Conservation (phyloP, 2,329 filamentous ascomycete genomes). For the Proliferodiscus dingleyae region DNA sequence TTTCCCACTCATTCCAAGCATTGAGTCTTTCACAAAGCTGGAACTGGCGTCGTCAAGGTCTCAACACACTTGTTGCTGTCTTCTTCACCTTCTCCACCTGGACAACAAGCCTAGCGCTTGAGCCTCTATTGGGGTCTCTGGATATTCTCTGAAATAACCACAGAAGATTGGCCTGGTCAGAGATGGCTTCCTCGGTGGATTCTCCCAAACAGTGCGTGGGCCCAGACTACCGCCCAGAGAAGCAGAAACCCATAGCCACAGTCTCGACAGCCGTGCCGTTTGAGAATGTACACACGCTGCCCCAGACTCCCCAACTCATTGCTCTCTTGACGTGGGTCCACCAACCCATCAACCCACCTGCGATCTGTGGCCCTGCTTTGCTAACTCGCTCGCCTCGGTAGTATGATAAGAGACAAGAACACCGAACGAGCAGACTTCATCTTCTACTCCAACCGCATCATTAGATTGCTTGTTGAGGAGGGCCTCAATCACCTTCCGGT, state of each 20-base stretch:
- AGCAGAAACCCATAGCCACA: conserved; percentile 79
- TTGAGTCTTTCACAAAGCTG: no score
- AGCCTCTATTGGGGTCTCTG: no score
- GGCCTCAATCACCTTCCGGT: conserved; percentile 95
- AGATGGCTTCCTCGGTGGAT: conserved; percentile 26
- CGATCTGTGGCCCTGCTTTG: not conserved
- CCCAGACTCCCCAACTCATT: conserved; percentile 94
- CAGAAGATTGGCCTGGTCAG: conserved; percentile 2
- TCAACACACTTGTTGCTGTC: no score
- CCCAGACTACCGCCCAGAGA: conserved; percentile 69
- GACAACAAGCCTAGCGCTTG: no score
- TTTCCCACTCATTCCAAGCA: no score
- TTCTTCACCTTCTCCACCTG: no score
- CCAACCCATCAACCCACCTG: conserved; percentile 1
- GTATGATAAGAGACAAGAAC: conserved; percentile 89
- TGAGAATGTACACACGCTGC: conserved; percentile 83
- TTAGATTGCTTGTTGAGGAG: conserved; percentile 92
- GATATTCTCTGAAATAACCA: not conserved
- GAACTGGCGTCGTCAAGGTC: no score
- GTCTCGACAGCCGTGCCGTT: conserved; percentile 78
- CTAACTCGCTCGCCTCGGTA: conserved; percentile 36
- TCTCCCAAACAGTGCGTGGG: conserved; percentile 64
- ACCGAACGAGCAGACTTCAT: conserved; percentile 95
- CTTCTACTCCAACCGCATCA: conserved; percentile 98
- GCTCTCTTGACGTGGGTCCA: conserved; percentile 91